A percentile compares a stretch with the other conserved stretches of the same genome.
Evolutionary conservation across 768 basidiomycete species (phyloP).

Genomic region (Agaricus subrufescens): DNA sequence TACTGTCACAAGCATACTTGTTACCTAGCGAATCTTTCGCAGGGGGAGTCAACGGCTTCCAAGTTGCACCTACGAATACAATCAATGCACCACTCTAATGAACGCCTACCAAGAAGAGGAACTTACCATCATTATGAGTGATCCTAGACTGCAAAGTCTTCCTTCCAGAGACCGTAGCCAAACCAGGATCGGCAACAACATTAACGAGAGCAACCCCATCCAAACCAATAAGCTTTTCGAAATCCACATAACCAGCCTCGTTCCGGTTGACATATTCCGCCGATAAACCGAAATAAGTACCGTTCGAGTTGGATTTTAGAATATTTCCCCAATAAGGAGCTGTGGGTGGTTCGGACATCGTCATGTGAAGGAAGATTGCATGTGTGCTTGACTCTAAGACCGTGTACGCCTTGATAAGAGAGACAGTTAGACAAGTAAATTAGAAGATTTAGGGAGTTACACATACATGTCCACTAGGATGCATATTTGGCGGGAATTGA

Average conservation of each 20-base stretch:
- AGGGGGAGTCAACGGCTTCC: constrained; percentile 83
- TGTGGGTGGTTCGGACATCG: constrained; percentile 67
- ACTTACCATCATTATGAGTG: constrained; percentile 92
- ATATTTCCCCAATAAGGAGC: constrained; percentile 86
- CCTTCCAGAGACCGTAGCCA: constrained; percentile 62
- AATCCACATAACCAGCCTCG: constrained; percentile 83
- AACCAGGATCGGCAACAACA: constrained; percentile 75
- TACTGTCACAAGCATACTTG: constrained; percentile 62
- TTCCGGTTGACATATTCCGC: constrained; percentile 91
- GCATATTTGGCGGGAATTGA: constrained; percentile 86
- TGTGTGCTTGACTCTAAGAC: constrained; percentile 92
- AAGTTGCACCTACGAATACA: constrained; percentile 60
- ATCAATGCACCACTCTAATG: constrained; percentile 4
- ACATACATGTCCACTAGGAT: constrained; percentile 84
- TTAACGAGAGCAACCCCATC: constrained; percentile 96
- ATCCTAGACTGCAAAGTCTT: constrained; percentile 85
- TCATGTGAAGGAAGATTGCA: constrained; percentile 93
- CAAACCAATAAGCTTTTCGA: constrained; percentile 94
- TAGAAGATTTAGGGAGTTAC: neutral
- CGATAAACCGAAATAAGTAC: constrained; percentile 91
- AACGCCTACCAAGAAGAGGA: neutral
- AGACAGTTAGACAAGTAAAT: neutral
- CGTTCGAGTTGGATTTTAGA: constrained; percentile 96
- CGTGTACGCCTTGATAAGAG: constrained; percentile 68
- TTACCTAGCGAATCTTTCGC: constrained; percentile 67